Conservation (phyloP, 2,329 filamentous ascomycete genomes). For the Hymenoscyphus infarciens region DNA sequence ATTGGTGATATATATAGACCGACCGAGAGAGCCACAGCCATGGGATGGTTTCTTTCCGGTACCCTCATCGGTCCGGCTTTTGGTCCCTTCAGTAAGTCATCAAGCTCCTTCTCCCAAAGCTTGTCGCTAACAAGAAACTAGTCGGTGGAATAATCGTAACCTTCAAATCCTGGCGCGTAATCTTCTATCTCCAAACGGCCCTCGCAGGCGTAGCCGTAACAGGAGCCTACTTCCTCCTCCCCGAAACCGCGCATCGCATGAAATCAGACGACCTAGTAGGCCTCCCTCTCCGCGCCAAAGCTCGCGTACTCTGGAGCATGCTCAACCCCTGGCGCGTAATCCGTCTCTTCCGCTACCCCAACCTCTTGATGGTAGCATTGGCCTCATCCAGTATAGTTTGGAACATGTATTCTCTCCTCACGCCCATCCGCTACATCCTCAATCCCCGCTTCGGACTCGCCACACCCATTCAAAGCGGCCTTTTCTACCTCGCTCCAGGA, state of each 20-base stretch:
- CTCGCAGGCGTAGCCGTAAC: constrained; percentile 58
- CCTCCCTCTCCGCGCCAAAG: constrained; percentile 47
- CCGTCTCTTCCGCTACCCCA: constrained; percentile 63
- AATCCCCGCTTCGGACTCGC: constrained; percentile 70
- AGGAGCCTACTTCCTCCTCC: constrained; percentile 62
- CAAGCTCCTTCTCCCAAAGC: background rate
- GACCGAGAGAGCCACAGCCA: constrained; percentile 66
- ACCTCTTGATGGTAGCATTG: constrained; percentile 59
- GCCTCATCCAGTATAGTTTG: constrained; percentile 63
- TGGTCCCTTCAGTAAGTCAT: constrained; percentile 51
- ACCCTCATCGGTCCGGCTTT: constrained; percentile 69
- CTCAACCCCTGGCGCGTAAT: constrained; percentile 64
- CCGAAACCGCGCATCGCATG: constrained; percentile 68
- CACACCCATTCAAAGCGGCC: constrained; percentile 61
- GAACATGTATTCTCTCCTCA: constrained; percentile 71
- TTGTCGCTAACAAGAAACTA: background rate
- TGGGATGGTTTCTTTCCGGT: constrained; percentile 70
- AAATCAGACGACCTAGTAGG: constrained; percentile 59
- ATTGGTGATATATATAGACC: constrained; percentile 66
- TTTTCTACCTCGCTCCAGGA: constrained; percentile 73
- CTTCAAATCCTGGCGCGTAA: constrained; percentile 66
- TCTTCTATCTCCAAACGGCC: constrained; percentile 74
- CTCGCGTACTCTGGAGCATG: constrained; percentile 55
- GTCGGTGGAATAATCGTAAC: constrained; percentile 71
- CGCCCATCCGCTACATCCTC: constrained; percentile 67